A percentile compares a stretch with the other conserved stretches of the same genome.
Evolutionary conservation across 2,329 filamentous ascomycete species (phyloP).

Genomic region (Xylariaceae sp.): DNA sequence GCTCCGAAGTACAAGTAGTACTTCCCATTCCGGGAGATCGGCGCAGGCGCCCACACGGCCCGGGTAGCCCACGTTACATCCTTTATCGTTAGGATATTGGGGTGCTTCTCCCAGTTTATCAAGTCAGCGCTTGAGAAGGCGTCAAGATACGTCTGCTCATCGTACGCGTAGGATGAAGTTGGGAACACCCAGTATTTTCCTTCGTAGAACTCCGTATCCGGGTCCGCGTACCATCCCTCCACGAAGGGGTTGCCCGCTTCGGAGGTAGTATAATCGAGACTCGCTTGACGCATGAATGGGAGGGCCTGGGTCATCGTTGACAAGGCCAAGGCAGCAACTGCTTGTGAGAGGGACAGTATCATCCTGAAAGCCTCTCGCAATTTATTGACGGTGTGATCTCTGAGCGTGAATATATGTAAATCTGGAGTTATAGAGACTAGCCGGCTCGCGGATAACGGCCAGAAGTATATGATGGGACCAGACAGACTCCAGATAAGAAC

Average conservation of each 20-base stretch:
- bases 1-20: slow-evolving; percentile 59
- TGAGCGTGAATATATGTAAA: background rate
- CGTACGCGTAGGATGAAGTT: slow-evolving; percentile 51
- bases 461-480: background rate
- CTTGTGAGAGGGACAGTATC: background rate
- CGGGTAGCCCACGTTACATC: slow-evolving; percentile 51
- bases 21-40: slow-evolving; percentile 49
- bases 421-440: background rate
- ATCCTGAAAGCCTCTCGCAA: slow-evolving; percentile 6
- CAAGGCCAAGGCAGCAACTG: slow-evolving; percentile 4
- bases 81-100: slow-evolving; percentile 48
- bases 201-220: slow-evolving; percentile 54
- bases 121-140: slow-evolving; percentile 57
- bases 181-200: slow-evolving; percentile 55
- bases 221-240: slow-evolving; percentile 57
- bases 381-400: background rate
- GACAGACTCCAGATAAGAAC: background rate
- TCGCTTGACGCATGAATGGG: slow-evolving; percentile 3
- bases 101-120: slow-evolving; percentile 55
- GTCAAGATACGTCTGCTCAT: slow-evolving; percentile 55
- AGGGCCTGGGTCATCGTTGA: slow-evolving; percentile 17
- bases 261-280: slow-evolving; percentile 46
- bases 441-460: slow-evolving; percentile 5
- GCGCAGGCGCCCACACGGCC: slow-evolving; percentile 56
- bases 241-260: slow-evolving; percentile 55